Evolutionary conservation across 2,329 filamentous ascomycete genomes (phyloP).

Genomic region (Exophiala spinifera): DNA sequence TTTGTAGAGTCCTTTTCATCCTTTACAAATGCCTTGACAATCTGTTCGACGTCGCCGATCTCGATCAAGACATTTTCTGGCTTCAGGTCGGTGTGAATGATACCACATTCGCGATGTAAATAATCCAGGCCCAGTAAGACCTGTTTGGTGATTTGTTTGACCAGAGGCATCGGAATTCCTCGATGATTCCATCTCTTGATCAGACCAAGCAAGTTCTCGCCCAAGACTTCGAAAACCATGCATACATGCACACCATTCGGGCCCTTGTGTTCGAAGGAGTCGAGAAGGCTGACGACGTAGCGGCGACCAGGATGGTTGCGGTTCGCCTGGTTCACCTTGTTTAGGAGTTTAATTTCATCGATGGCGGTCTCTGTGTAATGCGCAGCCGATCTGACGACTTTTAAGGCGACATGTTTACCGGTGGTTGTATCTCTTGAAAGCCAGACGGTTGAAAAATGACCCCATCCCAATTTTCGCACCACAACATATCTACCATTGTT

Average conservation of each 20-base stretch:
- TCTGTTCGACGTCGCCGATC: constrained; percentile 97
- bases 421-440: constrained; percentile 77
- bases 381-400: constrained; percentile 93
- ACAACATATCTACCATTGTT: constrained; percentile 97
- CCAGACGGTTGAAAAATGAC: constrained; percentile 98
- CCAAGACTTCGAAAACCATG: constrained; percentile 98
- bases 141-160: constrained; percentile 99
- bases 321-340: constrained; percentile 93
- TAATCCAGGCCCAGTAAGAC: constrained; percentile 94
- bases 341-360: constrained; percentile 97
- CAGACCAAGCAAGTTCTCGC: constrained; percentile 87
- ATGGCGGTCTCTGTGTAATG: constrained; percentile 99
- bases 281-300: constrained; percentile 92
- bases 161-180: constrained; percentile 91
- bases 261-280: constrained; percentile 96
- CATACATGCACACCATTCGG: constrained; percentile 95
- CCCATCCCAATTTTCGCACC: constrained; percentile 95
- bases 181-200: constrained; percentile 99
- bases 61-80: constrained; percentile 98
- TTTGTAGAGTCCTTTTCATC: constrained; percentile 73
- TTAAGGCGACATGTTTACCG: constrained; percentile 92
- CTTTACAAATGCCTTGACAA: constrained; percentile 93
- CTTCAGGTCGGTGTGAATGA: constrained; percentile 88
- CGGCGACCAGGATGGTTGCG: constrained; percentile 89
- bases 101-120: constrained; percentile 94